Evolutionary conservation across 495 filamentous ascomycete species (phyloP), one percentile per base, ranked within the genome.

Genomic region (Xylaria castorea): DNA sequence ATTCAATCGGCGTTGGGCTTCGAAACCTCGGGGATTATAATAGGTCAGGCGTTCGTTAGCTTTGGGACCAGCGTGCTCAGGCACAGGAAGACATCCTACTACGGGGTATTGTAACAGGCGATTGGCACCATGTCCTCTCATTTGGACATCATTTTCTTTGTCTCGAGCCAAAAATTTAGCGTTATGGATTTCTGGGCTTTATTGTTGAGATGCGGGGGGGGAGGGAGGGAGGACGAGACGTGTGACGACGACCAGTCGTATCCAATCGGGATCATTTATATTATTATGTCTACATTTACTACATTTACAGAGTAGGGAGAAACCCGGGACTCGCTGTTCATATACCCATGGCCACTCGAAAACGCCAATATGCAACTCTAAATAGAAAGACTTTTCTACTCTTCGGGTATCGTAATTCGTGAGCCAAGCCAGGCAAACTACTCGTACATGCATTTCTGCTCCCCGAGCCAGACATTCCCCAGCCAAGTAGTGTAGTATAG

Each of bases 341-440:
- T 68, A 64, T 76, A 78, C 72, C 74, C 50, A 6, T 55, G 50
- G 66, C 51, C 57, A 57, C 27, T 44, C 27, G 34, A 44, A 58
- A 46, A 32, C 27, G 46, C 63, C 64, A 68, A 69, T 74, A 74
- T 75, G 73, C 70, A 75, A 4, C 30, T 68, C 66, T 34, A 18
- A 22, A 44, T 55, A 55, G 27, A 38, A 53, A 67, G n/a, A 57
- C 9, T 16, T 32, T 62, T 48, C 38, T 32, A 30, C 25, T 22
- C 38, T 36, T 53, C 38, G 58, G 58, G 68, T 64, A 71, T 71
- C 32, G 55, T 71, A 46, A 34, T 62, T 30, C n/a, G 42, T 25
- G 50, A 70, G 61, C 40, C 25, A 42, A 74, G 48, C 68, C 70
- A 48, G 51, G 66, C 68, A 66, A n/a, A 8, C 48, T 67, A 64